Base-by-base conservation (phyloP, 192 early-diverging fungal genomes). In the Podila epicladia region DNA sequence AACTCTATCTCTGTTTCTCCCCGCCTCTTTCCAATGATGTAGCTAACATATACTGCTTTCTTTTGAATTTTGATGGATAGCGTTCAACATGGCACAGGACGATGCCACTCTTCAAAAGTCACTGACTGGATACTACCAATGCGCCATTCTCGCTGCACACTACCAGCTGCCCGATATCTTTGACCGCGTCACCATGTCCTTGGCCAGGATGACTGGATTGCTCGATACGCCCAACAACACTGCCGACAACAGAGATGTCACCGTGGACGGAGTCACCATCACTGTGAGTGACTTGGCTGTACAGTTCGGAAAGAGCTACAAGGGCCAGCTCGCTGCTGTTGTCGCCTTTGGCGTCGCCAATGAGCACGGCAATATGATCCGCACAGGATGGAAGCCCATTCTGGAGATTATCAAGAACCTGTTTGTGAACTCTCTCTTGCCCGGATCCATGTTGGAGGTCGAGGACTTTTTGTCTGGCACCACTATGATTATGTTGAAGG, bases 261-360 rank as follows among this genome's bases (percentile, higher is more conserved):
- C 83, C 28, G 82, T 88, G 4, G 82, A 82, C 1, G 83, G 83
- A 53, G 60, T 72, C 11, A 85, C 86, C 20, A 82, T 88, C 45
- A 85, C 86, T 6, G 79, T 95, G 17, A 92, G 92, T 17, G 85
- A 91, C 41, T 71, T 89, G 51, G 87, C 92, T 0, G 89, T 97
- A 24, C 93, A 96, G 48, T 94, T 99, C 89, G 97, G 97, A 64
- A 86, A 90, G 45, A 95, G 93, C 71, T 94, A 94, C 71, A 91
- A 92, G 51, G 93, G 93, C n/a, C 97, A 98, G 84, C 85, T 97
- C 60, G 96, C 95, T 7, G 88, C 95, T 51, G 93, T 97, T 8
- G 86, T 97, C n/a, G 86, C 96, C 67, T 95, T 98, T 83, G 92
- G 89, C 31, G 85, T 96, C 57, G 86, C 87, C 51, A 82, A 75